Evolutionary conservation across 306 rosid species (phyloP), one percentile per base, ranked within the genome.

Genomic region (Prunus salicina): DNA sequence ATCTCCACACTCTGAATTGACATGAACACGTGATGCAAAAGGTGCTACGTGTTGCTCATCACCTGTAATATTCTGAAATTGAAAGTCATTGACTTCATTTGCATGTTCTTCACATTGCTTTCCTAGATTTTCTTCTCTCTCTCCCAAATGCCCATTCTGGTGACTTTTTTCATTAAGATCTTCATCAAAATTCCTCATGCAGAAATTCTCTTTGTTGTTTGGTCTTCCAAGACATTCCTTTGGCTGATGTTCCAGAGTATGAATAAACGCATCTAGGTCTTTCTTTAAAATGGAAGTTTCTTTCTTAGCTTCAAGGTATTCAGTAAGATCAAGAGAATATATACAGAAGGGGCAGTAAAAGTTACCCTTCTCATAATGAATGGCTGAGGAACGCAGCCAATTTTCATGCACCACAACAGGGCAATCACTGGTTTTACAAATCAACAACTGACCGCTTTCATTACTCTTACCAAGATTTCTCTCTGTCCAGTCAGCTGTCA

Each of bases 331-430:
- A 56, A 22, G 85, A 51, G 86, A 84, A 79, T 86, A 89, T 43
- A 68, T 79, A 78, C 98, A 93, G 71, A 90, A 88, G 9, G 96
- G 96, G 82, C 98, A 93, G 53, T 81, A 76, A 69, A 85, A 87
- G 45, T 81, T 78, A 3, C 84, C 90, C 50, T 76, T 72, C 67
- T 75, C 79, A 52, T 84, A 84, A 77, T 81, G 61, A 49, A 62
- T 80, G 67, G 81, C 79, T 50, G 77, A 58, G 68, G 80, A 82
- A 72, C 83, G 79, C 73, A 89, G 45, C 64, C 98, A 93, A 67
- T 62, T 79, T 81, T 86, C 83, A 78, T 88, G 96, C 82, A 89
- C 79, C 83, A 72, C 84, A 79, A 87, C 28, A 58, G 86, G 86
- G 82, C 96, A 93, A 76, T 81, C 76, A 50, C 88, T 77, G 12